These are phyloP conservation scores for Allium sativum DNA, from an alignment of 106 monocot genomes.

Conservation along the genomic window DNA sequence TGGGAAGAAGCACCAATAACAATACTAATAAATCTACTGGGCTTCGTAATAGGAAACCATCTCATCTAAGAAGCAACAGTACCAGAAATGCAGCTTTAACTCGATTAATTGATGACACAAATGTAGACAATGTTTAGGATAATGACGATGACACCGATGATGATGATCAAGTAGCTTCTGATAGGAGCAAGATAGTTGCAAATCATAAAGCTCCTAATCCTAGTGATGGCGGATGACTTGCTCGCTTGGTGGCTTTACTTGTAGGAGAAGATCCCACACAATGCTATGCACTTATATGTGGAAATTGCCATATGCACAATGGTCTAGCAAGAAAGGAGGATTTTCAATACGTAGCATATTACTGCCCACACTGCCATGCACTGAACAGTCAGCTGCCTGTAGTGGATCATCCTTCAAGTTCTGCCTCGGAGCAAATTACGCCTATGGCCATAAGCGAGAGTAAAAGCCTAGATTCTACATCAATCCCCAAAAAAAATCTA, in stretches of 20 bases:
- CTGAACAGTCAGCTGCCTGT: constrained; percentile 52
- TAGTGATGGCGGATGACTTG: constrained; percentile 60
- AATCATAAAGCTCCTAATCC: constrained; percentile 35
- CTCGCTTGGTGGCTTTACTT: constrained; percentile 65
- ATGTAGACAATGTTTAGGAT: background rate
- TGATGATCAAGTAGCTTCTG: constrained; percentile 21
- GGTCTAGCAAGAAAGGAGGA: constrained; percentile 88
- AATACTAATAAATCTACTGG: constrained; percentile 34
- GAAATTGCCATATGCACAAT: constrained; percentile 83
- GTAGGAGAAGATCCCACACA: constrained; percentile 89
- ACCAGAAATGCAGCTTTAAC: constrained; percentile 7
- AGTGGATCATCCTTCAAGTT: constrained; percentile 11
- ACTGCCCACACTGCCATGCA: constrained; percentile 81
- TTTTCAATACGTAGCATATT: constrained; percentile 70
- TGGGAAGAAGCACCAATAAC: constrained; percentile 35
- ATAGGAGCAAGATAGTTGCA: constrained; percentile 25
- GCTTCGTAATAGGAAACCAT: constrained; percentile 55
- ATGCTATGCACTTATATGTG: constrained; percentile 82
- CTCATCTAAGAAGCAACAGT: constrained; percentile 24
- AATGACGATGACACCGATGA: background rate
- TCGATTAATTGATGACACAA: constrained; percentile 17
- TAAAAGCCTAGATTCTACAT: background rate
- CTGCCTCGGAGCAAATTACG: constrained; percentile 14
- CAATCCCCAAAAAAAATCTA: background rate
- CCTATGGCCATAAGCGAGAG: constrained; percentile 10